phyloP scores from a whole-genome alignment of 2,329 filamentous ascomycete genomes.

The Cladosporium halotolerans region DNA sequence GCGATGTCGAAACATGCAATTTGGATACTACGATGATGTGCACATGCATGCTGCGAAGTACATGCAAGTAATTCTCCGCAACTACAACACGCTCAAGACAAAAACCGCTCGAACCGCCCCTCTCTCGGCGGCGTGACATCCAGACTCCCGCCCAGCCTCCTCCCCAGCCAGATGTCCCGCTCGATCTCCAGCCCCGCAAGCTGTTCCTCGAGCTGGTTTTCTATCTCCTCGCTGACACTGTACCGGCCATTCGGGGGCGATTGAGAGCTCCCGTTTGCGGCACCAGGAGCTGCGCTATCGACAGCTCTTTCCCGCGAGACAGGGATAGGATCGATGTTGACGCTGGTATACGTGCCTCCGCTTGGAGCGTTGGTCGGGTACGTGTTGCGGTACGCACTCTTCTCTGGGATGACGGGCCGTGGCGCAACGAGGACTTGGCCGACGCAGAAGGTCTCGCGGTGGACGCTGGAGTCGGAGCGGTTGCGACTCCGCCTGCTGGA shows the following conservation, averaged over 20 bases:
- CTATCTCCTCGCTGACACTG: not conserved
- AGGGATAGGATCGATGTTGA: not conserved
- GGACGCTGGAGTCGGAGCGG: conserved; percentile 15
- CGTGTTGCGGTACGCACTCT: conserved; percentile 13
- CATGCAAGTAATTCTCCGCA: no score
- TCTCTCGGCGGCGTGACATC: conserved; percentile 28
- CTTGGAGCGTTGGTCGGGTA: conserved; percentile 10
- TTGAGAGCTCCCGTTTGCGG: not conserved
- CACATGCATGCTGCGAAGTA: no score
- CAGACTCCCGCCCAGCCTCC: conserved; percentile 19
- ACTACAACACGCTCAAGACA: conserved; percentile 13
- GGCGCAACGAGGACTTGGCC: not conserved
- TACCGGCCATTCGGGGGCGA: not conserved
- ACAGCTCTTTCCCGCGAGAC: not conserved
- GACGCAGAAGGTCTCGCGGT: conserved; percentile 5
- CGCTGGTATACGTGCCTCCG: not conserved
- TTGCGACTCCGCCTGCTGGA: conserved; percentile 14
- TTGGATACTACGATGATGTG: no score
- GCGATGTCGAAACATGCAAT: no score
- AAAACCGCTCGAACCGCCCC: conserved; percentile 26
- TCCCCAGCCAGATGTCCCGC: conserved; percentile 17
- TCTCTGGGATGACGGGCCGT: conserved; percentile 10
- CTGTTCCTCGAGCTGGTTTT: conserved; percentile 23
- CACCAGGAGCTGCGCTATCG: conserved; percentile 7
- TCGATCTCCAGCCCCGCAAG: conserved; percentile 21